Conservation (phyloP, 306 rosid genomes). For the Inga laurina region DNA sequence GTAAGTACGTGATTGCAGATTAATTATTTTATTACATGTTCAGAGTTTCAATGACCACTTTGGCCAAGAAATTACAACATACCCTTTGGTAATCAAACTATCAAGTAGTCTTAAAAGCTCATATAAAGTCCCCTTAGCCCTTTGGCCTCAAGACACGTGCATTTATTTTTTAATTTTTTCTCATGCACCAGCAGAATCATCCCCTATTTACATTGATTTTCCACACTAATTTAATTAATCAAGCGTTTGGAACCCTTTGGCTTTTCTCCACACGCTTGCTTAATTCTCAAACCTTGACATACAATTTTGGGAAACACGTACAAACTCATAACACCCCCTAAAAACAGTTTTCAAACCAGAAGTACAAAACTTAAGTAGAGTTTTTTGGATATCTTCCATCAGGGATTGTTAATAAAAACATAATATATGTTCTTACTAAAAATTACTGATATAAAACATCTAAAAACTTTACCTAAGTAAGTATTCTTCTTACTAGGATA, state of each 20-base stretch:
- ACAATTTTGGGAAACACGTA: neutral
- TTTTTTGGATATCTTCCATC: neutral
- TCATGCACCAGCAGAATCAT: constrained; percentile 24
- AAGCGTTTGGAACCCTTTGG: constrained; percentile 44
- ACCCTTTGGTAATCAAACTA: neutral
- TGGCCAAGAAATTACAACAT: constrained; percentile 30
- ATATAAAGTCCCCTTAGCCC: constrained; percentile 23
- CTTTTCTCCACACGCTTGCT: constrained; percentile 29
- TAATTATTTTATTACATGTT: constrained; percentile 11
- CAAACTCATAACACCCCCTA: neutral
- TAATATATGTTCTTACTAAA: neutral
- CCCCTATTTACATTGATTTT: constrained; percentile 43
- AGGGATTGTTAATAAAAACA: neutral
- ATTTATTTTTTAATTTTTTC: neutral
- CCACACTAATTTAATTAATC: constrained; percentile 8
- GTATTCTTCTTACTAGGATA: neutral
- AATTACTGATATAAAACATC: neutral
- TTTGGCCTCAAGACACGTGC: constrained; percentile 37
- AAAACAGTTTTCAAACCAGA: neutral
- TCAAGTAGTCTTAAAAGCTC: neutral
- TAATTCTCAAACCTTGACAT: neutral
- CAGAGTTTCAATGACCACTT: constrained; percentile 25
- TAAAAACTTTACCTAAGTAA: neutral
- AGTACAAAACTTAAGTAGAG: neutral
- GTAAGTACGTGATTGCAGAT: neutral